phyloP scores from a whole-genome alignment of 2,329 filamentous ascomycete species.

The Lachnellula occidentalis region DNA sequence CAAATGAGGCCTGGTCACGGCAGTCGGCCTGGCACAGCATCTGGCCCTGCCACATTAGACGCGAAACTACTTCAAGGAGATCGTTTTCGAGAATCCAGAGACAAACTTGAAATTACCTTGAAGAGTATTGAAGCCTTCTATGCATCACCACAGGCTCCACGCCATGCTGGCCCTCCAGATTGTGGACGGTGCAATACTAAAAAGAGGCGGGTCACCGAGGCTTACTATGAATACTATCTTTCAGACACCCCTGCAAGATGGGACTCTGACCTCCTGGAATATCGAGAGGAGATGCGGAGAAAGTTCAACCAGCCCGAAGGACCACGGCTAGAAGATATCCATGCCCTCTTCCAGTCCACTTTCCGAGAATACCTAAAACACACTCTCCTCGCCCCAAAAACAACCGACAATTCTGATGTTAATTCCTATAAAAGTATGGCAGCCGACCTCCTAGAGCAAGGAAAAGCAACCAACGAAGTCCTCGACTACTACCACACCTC shows the following conservation, averaged over 20 bases:
- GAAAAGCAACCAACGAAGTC: conserved; percentile 9
- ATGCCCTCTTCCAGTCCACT: conserved; percentile 16
- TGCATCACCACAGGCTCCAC: conserved; percentile 9
- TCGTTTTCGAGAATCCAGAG: conserved; percentile 18
- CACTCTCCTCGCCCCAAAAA: conserved; percentile 16
- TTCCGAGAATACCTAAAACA: conserved; percentile 22
- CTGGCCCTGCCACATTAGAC: conserved; percentile 23
- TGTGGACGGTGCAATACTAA: conserved; percentile 22
- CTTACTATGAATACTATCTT: conserved; percentile 27
- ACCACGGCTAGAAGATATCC: conserved; percentile 19
- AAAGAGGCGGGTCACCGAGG: conserved; percentile 20
- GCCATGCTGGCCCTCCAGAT: conserved; percentile 19
- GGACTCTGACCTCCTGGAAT: conserved; percentile 15
- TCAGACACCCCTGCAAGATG: conserved; percentile 20
- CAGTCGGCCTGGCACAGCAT: background rate
- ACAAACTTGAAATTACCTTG: conserved; percentile 18
- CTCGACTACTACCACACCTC: conserved; percentile 13
- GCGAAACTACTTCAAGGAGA: conserved; percentile 21
- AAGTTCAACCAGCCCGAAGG: conserved; percentile 19
- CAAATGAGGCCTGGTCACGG: conserved; percentile 9
- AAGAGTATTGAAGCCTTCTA: conserved; percentile 16
- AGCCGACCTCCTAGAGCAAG: conserved; percentile 12
- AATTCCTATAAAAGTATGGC: conserved; percentile 5
- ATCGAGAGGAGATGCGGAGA: conserved; percentile 16
- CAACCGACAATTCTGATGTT: conserved; percentile 8